A percentile compares a stretch with the other conserved stretches of the same genome.
phyloP scores from a whole-genome alignment of 768 basidiomycete species.

The Suillus spraguei region DNA sequence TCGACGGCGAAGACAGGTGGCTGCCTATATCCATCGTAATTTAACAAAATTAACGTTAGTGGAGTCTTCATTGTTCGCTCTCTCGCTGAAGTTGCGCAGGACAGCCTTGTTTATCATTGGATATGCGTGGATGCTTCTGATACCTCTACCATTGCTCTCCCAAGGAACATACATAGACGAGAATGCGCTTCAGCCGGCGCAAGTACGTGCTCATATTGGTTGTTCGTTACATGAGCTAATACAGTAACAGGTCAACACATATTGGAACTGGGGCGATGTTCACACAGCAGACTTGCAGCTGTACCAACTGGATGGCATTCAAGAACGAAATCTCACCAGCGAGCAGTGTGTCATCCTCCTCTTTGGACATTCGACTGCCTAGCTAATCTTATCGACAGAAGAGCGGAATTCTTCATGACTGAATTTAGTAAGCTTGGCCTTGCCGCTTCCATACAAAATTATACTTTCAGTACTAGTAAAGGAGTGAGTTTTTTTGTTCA shows the following conservation, averaged over 20 bases:
- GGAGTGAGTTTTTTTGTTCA: conserved; percentile 41
- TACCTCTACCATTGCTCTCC: conserved; percentile 69
- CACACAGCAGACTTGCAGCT: conserved; percentile 84
- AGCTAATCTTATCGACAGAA: conserved; percentile 44
- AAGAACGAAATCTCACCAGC: conserved; percentile 64
- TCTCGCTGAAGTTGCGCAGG: conserved; percentile 39
- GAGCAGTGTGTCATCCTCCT: conserved; percentile 57
- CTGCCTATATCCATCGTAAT: conserved; percentile 35
- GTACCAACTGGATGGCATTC: conserved; percentile 62
- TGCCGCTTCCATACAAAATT: conserved; percentile 66
- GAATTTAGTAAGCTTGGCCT: conserved; percentile 82
- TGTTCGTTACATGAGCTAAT: conserved; percentile 5
- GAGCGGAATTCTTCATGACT: conserved; percentile 57
- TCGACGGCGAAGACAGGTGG: conserved; percentile 44
- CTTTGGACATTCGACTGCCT: conserved; percentile 3
- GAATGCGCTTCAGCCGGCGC: conserved; percentile 92
- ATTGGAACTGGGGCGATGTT: conserved; percentile 93
- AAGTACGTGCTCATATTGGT: conserved; percentile 50
- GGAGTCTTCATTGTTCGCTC: background rate
- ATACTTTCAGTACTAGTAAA: conserved; percentile 53
- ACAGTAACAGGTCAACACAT: conserved; percentile 73
- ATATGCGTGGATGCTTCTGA: conserved; percentile 79
- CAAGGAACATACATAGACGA: conserved; percentile 87
- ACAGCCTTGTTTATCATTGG: conserved; percentile 61
- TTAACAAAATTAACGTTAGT: conserved; percentile 36